These are phyloP conservation scores for Emergomyces orientalis DNA, from an alignment of 2,329 filamentous ascomycete species.

Conservation along the genomic window DNA sequence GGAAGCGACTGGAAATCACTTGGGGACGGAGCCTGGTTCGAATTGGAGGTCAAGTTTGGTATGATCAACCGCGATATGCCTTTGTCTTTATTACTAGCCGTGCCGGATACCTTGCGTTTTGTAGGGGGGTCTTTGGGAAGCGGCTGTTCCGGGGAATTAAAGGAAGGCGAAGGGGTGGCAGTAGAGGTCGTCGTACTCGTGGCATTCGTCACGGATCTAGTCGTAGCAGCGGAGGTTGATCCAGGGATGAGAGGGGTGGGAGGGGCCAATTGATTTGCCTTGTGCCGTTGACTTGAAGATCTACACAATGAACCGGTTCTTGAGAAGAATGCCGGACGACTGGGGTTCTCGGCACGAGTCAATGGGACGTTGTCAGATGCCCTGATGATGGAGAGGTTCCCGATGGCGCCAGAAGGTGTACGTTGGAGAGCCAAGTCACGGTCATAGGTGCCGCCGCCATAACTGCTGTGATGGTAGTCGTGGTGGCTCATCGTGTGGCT, in stretches of 20 bases:
- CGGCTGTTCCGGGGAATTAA: not conserved
- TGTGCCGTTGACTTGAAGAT: not conserved
- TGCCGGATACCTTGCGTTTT: not conserved
- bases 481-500: conserved; percentile 1
- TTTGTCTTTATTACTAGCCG: not conserved
- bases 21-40: not conserved
- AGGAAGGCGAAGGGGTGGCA: not conserved
- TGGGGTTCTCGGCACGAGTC: conserved; percentile 1
- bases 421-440: not conserved
- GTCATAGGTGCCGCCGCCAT: not conserved
- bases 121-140: not conserved
- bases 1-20: not conserved
- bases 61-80: conserved; percentile 3
- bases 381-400: not conserved
- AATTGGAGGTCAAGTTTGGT: not conserved
- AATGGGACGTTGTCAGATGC: not conserved
- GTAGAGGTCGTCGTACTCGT: not conserved
- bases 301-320: not conserved
- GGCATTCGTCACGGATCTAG: not conserved
- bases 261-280: not conserved
- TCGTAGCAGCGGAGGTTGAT: not conserved
- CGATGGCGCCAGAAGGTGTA: not conserved
- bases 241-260: not conserved
- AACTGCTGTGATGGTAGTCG: not conserved
- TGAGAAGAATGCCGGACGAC: conserved; percentile 3